Conservation (phyloP, 345 rosid genomes). For the Rhizophora apiculata region DNA sequence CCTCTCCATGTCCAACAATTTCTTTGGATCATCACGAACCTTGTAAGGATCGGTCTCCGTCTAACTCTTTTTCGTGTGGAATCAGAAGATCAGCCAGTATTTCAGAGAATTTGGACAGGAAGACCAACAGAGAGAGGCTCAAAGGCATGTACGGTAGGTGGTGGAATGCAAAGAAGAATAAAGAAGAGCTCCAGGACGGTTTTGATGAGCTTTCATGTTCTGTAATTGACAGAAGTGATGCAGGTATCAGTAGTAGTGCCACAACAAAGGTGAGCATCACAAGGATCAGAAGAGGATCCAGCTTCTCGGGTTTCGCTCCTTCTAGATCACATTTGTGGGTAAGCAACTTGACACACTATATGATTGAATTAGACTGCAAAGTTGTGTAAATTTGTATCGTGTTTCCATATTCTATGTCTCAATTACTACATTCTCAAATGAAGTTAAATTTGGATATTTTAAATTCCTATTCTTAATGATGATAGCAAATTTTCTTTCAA, state of each 20-base stretch:
- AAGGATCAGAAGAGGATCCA: slow-evolving; percentile 42
- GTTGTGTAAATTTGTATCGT: too few species aligned
- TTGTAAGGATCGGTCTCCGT: slow-evolving; percentile 16
- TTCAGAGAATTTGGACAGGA: slow-evolving; percentile 20
- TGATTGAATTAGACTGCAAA: not conserved
- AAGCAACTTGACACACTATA: slow-evolving; percentile 16
- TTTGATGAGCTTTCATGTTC: slow-evolving; percentile 26
- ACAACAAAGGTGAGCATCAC: slow-evolving; percentile 42
- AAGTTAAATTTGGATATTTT: too few species aligned
- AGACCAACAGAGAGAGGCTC: slow-evolving; percentile 26
- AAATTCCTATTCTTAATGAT: too few species aligned
- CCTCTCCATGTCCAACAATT: slow-evolving; percentile 45
- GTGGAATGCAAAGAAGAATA: slow-evolving; percentile 40
- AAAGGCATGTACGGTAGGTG: slow-evolving; percentile 48
- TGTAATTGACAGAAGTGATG: not conserved
- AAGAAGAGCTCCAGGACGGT: slow-evolving; percentile 25
- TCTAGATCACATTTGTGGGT: slow-evolving; percentile 54
- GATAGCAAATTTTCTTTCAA: too few species aligned
- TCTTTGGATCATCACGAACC: slow-evolving; percentile 51
- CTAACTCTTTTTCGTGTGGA: slow-evolving; percentile 29
- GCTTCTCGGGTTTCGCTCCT: slow-evolving; percentile 35
- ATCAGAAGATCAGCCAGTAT: slow-evolving; percentile 32
- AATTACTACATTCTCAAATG: too few species aligned
- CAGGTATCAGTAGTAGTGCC: slow-evolving; percentile 8
- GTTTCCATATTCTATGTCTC: too few species aligned